A percentile compares a stretch with the other conserved stretches of the same genome.
Conservation (phyloP, 2,329 filamentous ascomycete genomes). For the Pezicula rhizophila region DNA sequence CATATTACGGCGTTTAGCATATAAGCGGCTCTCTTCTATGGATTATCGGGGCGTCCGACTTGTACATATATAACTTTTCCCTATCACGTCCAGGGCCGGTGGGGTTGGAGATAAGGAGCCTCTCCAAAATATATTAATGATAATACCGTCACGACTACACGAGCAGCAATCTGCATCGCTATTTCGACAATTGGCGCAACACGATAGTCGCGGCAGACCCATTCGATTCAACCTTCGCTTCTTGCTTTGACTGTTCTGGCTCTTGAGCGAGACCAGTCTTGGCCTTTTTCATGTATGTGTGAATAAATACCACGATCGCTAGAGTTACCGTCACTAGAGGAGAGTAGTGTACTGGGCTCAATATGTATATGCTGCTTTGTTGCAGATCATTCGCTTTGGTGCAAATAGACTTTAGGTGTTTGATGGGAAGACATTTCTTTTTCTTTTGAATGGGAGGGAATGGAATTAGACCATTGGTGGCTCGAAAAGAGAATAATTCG, state of each 20-base stretch:
- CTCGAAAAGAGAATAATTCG: too few relatives aligned
- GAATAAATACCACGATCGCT: constrained; percentile 24
- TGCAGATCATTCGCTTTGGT: constrained; percentile 8
- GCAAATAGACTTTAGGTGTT: constrained; percentile 15
- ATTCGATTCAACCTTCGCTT: constrained; percentile 8
- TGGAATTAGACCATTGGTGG: too few relatives aligned
- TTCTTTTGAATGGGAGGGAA: too few relatives aligned
- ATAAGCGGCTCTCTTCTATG: constrained; percentile 20
- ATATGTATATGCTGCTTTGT: constrained; percentile 14
- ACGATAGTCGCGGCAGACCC: neutral
- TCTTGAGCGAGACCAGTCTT: constrained; percentile 1
- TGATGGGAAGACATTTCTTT: neutral
- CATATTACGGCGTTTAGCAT: constrained; percentile 27
- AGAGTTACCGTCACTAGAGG: constrained; percentile 24
- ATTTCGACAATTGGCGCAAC: neutral
- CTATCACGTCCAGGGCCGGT: neutral
- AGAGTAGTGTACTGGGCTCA: constrained; percentile 21
- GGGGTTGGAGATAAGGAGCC: constrained; percentile 5
- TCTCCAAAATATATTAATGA: constrained; percentile 21
- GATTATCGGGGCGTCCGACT: constrained; percentile 10
- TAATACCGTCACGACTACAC: constrained; percentile 10
- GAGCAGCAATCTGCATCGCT: neutral
- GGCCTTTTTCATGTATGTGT: constrained; percentile 1
- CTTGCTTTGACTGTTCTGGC: constrained; percentile 12
- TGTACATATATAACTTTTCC: constrained; percentile 21